A percentile compares a stretch with the other conserved stretches of the same genome.
These are phyloP conservation scores for Candida nemodendra DNA, from an alignment of 805 yeast genomes.

Conservation along the genomic window DNA sequence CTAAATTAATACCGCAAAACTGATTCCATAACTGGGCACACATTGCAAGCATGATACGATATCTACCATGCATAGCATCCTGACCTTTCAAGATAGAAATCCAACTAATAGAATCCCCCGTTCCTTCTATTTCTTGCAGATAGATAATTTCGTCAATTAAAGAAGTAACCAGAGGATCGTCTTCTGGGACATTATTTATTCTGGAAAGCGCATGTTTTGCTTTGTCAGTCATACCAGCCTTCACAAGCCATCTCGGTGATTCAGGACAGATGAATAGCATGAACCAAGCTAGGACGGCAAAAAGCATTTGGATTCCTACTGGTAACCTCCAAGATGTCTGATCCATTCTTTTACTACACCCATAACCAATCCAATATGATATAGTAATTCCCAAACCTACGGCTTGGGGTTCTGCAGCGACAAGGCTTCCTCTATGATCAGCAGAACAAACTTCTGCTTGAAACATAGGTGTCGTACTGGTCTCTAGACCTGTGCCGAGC, in stretches of 20 bases:
- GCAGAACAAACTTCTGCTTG: constrained; percentile 65
- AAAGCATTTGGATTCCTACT: constrained; percentile 49
- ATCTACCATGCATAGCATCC: constrained; percentile 19
- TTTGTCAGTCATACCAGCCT: constrained; percentile 44
- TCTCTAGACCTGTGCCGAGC: constrained; percentile 63
- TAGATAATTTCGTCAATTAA: constrained; percentile 22
- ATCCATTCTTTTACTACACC: constrained; percentile 27
- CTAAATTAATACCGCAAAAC: constrained; percentile 64
- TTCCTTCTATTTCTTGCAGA: constrained; percentile 40
- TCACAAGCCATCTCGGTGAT: constrained; percentile 52
- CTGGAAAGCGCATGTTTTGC: constrained; percentile 40
- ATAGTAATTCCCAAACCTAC: constrained; percentile 64
- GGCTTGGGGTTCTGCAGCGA: constrained; percentile 60
- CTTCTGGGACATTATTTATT: constrained; percentile 22
- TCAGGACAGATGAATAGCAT: constrained; percentile 48
- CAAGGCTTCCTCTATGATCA: constrained; percentile 57
- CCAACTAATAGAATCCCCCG: constrained; percentile 39
- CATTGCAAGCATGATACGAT: constrained; percentile 51
- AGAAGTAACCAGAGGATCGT: constrained; percentile 15
- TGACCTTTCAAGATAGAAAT: constrained; percentile 7
- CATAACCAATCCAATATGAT: constrained; percentile 51
- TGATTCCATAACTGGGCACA: constrained; percentile 62
- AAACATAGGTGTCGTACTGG: constrained; percentile 66
- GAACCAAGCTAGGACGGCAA: constrained; percentile 35
- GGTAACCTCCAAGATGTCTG: constrained; percentile 43